Evolutionary conservation across 2,329 filamentous ascomycete species (phyloP).

Genomic region (Aspergillus tanneri): DNA sequence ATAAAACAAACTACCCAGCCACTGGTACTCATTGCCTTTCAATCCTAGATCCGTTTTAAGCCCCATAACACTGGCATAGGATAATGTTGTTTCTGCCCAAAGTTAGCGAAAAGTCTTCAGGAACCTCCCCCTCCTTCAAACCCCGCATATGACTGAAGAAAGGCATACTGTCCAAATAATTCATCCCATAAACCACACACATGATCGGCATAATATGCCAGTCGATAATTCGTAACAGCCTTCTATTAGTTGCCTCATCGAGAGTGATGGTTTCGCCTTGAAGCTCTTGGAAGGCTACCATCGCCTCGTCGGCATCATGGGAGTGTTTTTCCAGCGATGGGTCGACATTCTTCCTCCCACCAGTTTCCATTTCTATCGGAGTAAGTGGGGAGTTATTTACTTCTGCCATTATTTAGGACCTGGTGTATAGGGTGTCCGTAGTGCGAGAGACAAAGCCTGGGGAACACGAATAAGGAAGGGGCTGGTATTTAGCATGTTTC

Average conservation of each 20-base stretch:
- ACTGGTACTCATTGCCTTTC: constrained; percentile 49
- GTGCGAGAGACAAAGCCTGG: background rate
- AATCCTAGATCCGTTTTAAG: constrained; percentile 49
- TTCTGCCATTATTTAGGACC: constrained; percentile 21
- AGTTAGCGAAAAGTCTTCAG: too few relatives aligned
- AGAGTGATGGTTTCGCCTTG: constrained; percentile 54
- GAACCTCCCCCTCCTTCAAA: too few relatives aligned
- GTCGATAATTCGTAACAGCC: constrained; percentile 62
- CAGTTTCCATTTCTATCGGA: constrained; percentile 23
- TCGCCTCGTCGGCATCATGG: constrained; percentile 60
- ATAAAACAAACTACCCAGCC: constrained; percentile 55
- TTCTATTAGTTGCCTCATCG: constrained; percentile 57
- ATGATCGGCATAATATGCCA: constrained; percentile 61
- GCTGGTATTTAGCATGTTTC: background rate
- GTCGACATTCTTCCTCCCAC: constrained; percentile 21
- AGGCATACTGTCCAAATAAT: constrained; percentile 53
- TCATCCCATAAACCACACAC: constrained; percentile 59
- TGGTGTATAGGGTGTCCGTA: background rate
- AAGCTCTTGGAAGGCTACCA: constrained; percentile 54
- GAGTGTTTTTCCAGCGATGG: constrained; percentile 51
- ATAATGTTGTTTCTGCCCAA: constrained; percentile 47
- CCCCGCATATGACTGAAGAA: background rate
- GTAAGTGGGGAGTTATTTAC: constrained; percentile 39
- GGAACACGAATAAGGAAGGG: background rate
- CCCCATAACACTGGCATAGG: constrained; percentile 57